Conservation (phyloP, 352 stramenopile genomes). For the Globisporangium heterothallicum region DNA sequence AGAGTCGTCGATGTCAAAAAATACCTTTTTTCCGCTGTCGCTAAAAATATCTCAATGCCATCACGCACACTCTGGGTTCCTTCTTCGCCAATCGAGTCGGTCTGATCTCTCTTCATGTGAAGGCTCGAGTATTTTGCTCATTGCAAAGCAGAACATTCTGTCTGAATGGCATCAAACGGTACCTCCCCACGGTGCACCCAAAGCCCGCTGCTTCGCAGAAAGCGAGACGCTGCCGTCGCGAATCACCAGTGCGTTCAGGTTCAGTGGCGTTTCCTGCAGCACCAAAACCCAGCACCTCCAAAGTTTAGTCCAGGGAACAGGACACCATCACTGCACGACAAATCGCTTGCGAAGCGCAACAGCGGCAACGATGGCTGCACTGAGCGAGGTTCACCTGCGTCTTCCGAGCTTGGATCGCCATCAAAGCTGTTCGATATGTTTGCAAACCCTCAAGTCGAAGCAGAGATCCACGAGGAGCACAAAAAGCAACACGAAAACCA, state of each 20-base stretch:
- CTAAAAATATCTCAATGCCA: too few species aligned
- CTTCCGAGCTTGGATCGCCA: background rate
- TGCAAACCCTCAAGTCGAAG: slow-evolving; percentile 8
- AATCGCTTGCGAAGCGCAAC: background rate
- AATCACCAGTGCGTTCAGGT: slow-evolving; percentile 35
- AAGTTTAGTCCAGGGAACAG: background rate
- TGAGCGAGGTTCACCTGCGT: too few species aligned
- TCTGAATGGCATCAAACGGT: slow-evolving; percentile 13
- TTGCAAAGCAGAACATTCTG: too few species aligned
- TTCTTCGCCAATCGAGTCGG: too few species aligned
- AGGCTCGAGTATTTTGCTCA: too few species aligned
- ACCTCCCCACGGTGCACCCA: slow-evolving; percentile 14
- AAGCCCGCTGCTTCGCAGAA: slow-evolving; percentile 25
- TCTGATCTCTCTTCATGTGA: too few species aligned
- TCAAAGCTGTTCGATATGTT: slow-evolving; percentile 9
- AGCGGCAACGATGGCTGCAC: background rate
- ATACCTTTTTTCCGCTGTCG: too few species aligned
- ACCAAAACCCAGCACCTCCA: slow-evolving; percentile 24
- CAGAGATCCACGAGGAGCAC: slow-evolving; percentile 15
- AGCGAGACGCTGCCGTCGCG: slow-evolving; percentile 18
- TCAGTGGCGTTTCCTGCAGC: slow-evolving; percentile 52
- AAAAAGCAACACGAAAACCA: slow-evolving; percentile 1
- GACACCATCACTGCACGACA: background rate
- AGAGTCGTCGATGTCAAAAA: too few species aligned
- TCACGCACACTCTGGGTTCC: too few species aligned